Base-by-base conservation (phyloP, 2,329 filamentous ascomycete species). In the Endoconidiophora laricicola region DNA sequence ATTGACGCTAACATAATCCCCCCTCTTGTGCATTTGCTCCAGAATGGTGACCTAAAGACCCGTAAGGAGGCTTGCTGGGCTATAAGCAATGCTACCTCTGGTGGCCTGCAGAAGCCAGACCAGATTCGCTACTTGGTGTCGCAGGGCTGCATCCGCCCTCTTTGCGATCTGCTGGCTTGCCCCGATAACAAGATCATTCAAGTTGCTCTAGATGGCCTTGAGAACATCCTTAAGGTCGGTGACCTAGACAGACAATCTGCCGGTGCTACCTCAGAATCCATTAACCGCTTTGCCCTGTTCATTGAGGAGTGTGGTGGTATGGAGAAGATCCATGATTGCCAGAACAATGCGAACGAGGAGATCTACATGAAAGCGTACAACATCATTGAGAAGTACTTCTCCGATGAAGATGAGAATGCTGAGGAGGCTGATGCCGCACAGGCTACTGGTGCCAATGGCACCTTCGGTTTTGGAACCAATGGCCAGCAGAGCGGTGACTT, bases 361-460 rank as follows among this genome's bases (percentile, higher is more conserved):
- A 98, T 98, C 60, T 98, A 98, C 76, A 96, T 98, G 90, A 98
- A 98, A 79, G 91, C 91, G 0, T 98, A 96, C 76, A 96, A 94
- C 76, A 98, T 98, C 68, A 98, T 98, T 58, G 91, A 98, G 76
- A 95, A 95, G 73, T 98, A 98, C 77, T 98, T 98, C 72, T 95
- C 88, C 0, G 91, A 98, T 61, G 91, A 98, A 58, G 91, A 96
- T 50, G 91, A 94, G 63, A 87, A 88, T 60, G 87, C 87, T 58
- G 85, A 87, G 55, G 86, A 93, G 60, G 49, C 42, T 23, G 71
- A 70, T 41, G 76, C 86, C 66, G 82, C 84, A 54, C 82, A 86
- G 62, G 65, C 71, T 23, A 78, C 81, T 59, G 78, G 77, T 43
- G 65, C 72, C 39, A 84, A 84, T 60, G 81, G 81, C 53, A 79